A percentile compares a stretch with the other conserved stretches of the same genome.
Conservation (phyloP, 2,329 filamentous ascomycete species). For the Ophiocordyceps unilateralis region DNA sequence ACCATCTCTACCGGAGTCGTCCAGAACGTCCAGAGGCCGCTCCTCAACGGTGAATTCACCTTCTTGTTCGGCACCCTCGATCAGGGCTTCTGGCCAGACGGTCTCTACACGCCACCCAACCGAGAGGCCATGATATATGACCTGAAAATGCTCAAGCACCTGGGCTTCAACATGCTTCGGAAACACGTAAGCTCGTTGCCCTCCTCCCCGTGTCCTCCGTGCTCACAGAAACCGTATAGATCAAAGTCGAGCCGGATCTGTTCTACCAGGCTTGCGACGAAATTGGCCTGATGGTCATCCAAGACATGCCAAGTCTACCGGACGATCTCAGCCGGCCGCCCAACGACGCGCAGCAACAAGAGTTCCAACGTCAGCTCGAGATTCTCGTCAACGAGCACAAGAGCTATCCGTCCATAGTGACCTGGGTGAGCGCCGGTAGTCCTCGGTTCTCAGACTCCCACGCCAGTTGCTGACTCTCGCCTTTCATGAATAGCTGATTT, state of each 20-base stretch:
- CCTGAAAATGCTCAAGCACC: conserved; percentile 41
- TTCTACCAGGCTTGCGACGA: conserved; percentile 53
- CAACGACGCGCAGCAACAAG: conserved; percentile 34
- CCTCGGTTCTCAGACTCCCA: too few species aligned
- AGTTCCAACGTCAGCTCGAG: conserved; percentile 47
- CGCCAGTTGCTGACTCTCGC: not conserved
- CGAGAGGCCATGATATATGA: conserved; percentile 52
- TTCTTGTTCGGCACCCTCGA: conserved; percentile 54
- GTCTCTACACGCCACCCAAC: conserved; percentile 46
- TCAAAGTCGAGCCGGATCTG: conserved; percentile 49
- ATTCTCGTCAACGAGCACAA: conserved; percentile 44
- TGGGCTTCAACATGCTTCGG: conserved; percentile 54
- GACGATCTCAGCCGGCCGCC: conserved; percentile 15
- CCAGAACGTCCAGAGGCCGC: conserved; percentile 39
- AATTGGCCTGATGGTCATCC: conserved; percentile 48
- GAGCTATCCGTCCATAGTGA: conserved; percentile 46
- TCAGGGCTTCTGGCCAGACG: conserved; percentile 57
- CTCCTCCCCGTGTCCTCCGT: not conserved
- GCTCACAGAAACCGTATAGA: conserved; percentile 18
- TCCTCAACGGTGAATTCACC: conserved; percentile 51
- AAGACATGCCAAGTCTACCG: conserved; percentile 52
- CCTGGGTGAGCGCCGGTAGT: conserved; percentile 47
- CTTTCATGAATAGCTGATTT: conserved; percentile 31
- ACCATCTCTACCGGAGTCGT: conserved; percentile 40
- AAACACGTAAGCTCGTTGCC: conserved; percentile 39